Conservation (phyloP, 108 stramenopile genomes). For the Cylindrotheca fusiformis region DNA sequence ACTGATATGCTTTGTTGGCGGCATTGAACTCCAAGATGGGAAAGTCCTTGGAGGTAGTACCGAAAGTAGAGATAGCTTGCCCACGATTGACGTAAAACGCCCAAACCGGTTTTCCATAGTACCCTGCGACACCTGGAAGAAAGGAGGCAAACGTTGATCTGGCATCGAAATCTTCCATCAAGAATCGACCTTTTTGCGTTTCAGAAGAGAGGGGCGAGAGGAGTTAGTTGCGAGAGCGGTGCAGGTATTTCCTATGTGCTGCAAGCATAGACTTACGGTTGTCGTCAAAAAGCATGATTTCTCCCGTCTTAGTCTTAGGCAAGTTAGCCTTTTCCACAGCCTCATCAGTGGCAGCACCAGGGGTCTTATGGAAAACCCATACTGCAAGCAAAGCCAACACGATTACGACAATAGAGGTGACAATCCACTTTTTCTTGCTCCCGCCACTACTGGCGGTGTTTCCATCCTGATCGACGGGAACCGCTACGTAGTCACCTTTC, state of each 20-base stretch:
- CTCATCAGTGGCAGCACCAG: slow-evolving; percentile 15
- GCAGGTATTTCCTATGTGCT: background rate
- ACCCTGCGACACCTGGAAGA: slow-evolving; percentile 86
- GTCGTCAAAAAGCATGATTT: slow-evolving; percentile 53
- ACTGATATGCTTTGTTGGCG: slow-evolving; percentile 95
- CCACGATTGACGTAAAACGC: slow-evolving; percentile 97
- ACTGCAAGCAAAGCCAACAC: slow-evolving; percentile 6
- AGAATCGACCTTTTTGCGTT: slow-evolving; percentile 74
- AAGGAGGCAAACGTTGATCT: slow-evolving; percentile 81
- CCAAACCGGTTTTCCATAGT: slow-evolving; percentile 89
- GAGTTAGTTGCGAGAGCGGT: too few relatives aligned
- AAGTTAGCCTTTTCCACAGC: slow-evolving; percentile 31
- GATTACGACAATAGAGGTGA: slow-evolving; percentile 6
- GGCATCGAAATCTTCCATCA: slow-evolving; percentile 85
- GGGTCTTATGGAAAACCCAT: background rate
- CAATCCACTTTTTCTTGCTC: slow-evolving; percentile 25
- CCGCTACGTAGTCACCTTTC: background rate
- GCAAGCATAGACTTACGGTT: slow-evolving; percentile 29
- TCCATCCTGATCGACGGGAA: background rate
- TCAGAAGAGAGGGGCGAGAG: background rate
- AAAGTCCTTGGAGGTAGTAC: slow-evolving; percentile 84
- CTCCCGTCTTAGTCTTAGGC: slow-evolving; percentile 28
- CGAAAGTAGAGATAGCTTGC: slow-evolving; percentile 88
- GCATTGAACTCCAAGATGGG: slow-evolving; percentile 90
- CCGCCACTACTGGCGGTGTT: background rate